Base-by-base conservation (phyloP, 495 filamentous ascomycete species). In the Xylaria bambusicola region DNA sequence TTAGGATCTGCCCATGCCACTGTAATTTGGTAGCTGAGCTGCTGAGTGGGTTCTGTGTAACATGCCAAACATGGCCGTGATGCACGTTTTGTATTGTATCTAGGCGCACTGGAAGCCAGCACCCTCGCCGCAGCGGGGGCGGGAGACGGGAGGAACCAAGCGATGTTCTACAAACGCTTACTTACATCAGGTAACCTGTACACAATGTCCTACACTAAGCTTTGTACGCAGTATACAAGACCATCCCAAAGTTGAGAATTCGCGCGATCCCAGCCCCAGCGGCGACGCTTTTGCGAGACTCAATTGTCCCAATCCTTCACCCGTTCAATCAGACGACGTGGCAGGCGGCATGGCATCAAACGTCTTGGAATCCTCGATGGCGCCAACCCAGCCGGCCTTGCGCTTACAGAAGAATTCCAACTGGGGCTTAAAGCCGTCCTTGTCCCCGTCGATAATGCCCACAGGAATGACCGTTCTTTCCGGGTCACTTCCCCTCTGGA, bases 401-500 rank as follows among this genome's bases (percentile, higher is more conserved):
- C 42, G 38, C 29, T 21, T 47, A 27, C 52, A 52, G 33, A 29
- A 65, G 6, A 58, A 46, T 31, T 65, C 62, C 26, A 38, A 0
- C 1, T 26, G 17, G n/a, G 62, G 62, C 21, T 35, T 52, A 31
- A 60, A 54, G 44, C 10, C 31, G 12, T 23, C 26, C 36, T 53
- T 47, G 33, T 65, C 57, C 36, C 56, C 62, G 47, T 65, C 62
- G 18, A 65, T 48, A 46, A 62, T 62, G 6, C 62, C 62, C 23
- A 49, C 23, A 3, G 62, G 36, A 15, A 65, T 20, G 3, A 54
- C 40, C 8, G 50, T 8, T 23, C 18, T 12, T 0, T 26, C 46
- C 6, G 38, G 52, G 3, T 3, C 17, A 10, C 0, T 47, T 15
- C 12, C 17, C 12, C 9, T 8, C 7, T 20, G 12, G 18, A 10